Percentiles rank a stretch among this genome's conserved stretches.
phyloP scores from a whole-genome alignment of 768 basidiomycete genomes.

The Gymnopilus junonius region DNA sequence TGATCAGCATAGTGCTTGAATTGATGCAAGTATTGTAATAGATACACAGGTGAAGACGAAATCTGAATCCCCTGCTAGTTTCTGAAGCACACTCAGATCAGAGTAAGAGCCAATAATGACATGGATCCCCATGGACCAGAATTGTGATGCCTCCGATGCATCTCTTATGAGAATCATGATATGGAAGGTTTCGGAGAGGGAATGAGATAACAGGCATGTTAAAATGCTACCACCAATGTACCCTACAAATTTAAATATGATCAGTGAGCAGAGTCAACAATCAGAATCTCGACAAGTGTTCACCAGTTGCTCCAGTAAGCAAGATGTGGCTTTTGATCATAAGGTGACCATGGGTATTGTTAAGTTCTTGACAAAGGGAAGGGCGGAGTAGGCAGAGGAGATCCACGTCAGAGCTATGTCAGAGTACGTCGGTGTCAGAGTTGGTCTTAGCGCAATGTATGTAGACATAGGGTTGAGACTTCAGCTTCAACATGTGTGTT shows the following conservation, averaged over 20 bases:
- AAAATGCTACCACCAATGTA: slow-evolving; percentile 64
- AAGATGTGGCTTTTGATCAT: slow-evolving; percentile 40
- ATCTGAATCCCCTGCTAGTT: slow-evolving; percentile 48
- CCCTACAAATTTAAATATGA: slow-evolving; percentile 34
- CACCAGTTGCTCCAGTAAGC: slow-evolving; percentile 53
- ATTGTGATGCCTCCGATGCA: slow-evolving; percentile 38
- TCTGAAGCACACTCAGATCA: slow-evolving; percentile 41
- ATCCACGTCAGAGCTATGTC: no score
- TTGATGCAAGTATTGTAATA: not conserved
- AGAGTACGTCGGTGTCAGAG: no score
- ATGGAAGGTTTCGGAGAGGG: slow-evolving; percentile 42
- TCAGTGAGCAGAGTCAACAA: not conserved
- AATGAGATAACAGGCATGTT: slow-evolving; percentile 47
- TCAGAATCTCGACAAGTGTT: slow-evolving; percentile 3
- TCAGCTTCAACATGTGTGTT: no score
- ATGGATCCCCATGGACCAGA: slow-evolving; percentile 38
- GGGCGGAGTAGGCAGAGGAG: no score
- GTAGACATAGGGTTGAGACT: no score
- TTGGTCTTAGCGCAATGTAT: no score
- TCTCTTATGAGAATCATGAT: slow-evolving; percentile 52
- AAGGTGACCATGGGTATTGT: slow-evolving; percentile 17
- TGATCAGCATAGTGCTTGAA: not conserved
- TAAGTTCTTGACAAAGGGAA: not conserved
- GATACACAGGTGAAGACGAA: slow-evolving; percentile 47
- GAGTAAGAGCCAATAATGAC: slow-evolving; percentile 44